Evolutionary conservation across 352 stramenopile species (phyloP), one percentile per base, ranked within the genome.

Genomic region (Phytophthora pluvialis): DNA sequence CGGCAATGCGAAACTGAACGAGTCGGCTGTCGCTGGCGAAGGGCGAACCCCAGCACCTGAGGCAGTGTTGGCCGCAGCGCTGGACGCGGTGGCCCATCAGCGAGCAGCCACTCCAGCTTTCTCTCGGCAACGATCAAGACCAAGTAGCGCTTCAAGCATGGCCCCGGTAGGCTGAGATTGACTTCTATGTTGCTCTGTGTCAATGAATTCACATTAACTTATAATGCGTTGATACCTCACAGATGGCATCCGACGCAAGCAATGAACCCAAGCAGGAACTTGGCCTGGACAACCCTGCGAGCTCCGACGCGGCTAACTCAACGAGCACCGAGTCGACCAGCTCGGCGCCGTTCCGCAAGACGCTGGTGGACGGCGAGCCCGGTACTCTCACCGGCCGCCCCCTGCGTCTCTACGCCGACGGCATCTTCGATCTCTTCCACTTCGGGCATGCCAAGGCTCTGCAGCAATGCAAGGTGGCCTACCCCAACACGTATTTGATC

Each of bases 341-440:
- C 50, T 63, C 64, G 2, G 39, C 25, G 5, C 50, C 50, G 66
- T 87, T 94, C 64, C 78, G 81, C 32, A 79, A 78, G 43, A 59
- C 59, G 15, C 67, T 93, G 32, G 59, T 62, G 10, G 84, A 91
- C 28, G 83, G 86, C 42, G 76, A 92, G 50, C 81, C 82, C 3
- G 86, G 86, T 13, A 88, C 82, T 9, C 51, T 85, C 9, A 92
- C 82, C 38, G 86, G 86, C 7, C 79, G 83, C 21, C 88, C 88
- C 2, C 64, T 96, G 44, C 82, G 88, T 56, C 72, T 96, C 13
- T 96, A 95, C 46, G 88, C 88, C 5, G 88, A 96, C 51, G 88
- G 88, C n/a, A 94, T 95, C 59, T 96, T 96, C 60, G 86, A 96
- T 64, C 72, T 96, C 15, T 96, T 95, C 75, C 87, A 96, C 60